These are phyloP conservation scores for Phytophthora nicotianae DNA, from an alignment of 352 stramenopile genomes.

Conservation along the genomic window DNA sequence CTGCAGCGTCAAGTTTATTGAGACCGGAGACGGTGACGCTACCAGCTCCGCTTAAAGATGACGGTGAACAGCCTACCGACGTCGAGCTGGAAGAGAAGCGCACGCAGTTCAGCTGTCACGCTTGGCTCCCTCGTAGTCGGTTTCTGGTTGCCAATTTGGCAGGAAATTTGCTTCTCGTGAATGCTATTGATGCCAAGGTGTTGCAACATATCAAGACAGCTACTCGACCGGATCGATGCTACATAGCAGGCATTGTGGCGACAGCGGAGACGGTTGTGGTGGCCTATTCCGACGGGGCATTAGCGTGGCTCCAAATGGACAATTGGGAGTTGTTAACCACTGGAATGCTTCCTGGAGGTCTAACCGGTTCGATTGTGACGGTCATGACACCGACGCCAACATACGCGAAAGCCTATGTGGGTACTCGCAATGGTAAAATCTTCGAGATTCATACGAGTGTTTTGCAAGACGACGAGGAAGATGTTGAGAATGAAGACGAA, in stretches of 20 bases:
- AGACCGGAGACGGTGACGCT: conserved; percentile 34
- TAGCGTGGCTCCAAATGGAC: conserved; percentile 55
- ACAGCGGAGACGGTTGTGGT: conserved; percentile 59
- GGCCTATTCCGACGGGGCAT: conserved; percentile 49
- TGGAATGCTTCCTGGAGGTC: conserved; percentile 31
- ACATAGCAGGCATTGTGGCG: conserved; percentile 54
- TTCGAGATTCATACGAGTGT: conserved; percentile 70
- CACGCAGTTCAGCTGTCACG: conserved; percentile 53
- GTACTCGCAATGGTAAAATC: conserved; percentile 56
- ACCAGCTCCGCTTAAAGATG: conserved; percentile 1
- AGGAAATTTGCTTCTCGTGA: conserved; percentile 62
- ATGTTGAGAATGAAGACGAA: conserved; percentile 63
- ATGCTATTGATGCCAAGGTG: conserved; percentile 34
- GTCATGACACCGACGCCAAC: conserved; percentile 56
- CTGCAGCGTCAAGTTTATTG: conserved; percentile 33
- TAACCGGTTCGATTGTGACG: conserved; percentile 25
- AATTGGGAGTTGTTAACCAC: conserved; percentile 52
- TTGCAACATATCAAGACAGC: conserved; percentile 42
- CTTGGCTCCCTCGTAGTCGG: conserved; percentile 55
- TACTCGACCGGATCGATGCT: conserved; percentile 38
- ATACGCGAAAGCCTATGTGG: conserved; percentile 65
- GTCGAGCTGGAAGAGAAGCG: conserved; percentile 61
- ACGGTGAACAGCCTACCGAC: conserved; percentile 12
- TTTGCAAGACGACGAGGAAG: conserved; percentile 60
- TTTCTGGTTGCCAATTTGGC: conserved; percentile 58